Base-by-base conservation (phyloP, 352 stramenopile genomes). In the Thalassiosira ordinaria region DNA sequence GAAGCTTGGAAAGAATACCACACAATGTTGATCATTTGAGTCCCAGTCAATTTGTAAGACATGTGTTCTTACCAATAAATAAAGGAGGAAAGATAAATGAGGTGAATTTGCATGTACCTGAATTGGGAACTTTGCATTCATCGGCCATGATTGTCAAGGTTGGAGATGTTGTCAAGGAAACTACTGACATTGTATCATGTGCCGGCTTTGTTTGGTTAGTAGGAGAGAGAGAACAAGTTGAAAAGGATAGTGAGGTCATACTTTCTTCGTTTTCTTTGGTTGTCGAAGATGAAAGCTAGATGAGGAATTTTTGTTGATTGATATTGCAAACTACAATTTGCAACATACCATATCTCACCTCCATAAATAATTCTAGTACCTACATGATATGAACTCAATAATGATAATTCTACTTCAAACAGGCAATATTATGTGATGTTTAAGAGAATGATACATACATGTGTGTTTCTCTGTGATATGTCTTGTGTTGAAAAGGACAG, bases 121-220 rank as follows among this genome's bases (percentile, higher is more conserved):
- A n/a, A 53, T 51, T 62, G 22, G 16, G 16, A 24, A 63, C 56
- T 16, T 55, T 76, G 31, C 67, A 67, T 67, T 68, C 47, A 29
- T 61, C 44, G 37, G 51, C 52, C 37, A 62, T 57, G 14, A 29
- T 76, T n/a, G 31, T 63, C 6, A 68, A 76, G 13, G 55, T 63
- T 18, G 67, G 67, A 22, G 67, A 76, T 56, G 9, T 33, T 63
- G 67, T 76, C 7, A 35, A 46, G 1, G 44, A 44, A 55, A 69
- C 55, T 33, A 77, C 29, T 20, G 68, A 69, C 37, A 77, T 77
- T n/a, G 2, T 69, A 27, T 59, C 55, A 24, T 69, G 33, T 69
- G 68, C 55, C 49, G 55, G 68, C 11, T 77, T 77, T 49, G 68
- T 70, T 27, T 77, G 68, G 55, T 39, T 77, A 7, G 56, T 77